Conservation (phyloP, 139 green algal genomes). For the Micractinium sp. region DNA sequence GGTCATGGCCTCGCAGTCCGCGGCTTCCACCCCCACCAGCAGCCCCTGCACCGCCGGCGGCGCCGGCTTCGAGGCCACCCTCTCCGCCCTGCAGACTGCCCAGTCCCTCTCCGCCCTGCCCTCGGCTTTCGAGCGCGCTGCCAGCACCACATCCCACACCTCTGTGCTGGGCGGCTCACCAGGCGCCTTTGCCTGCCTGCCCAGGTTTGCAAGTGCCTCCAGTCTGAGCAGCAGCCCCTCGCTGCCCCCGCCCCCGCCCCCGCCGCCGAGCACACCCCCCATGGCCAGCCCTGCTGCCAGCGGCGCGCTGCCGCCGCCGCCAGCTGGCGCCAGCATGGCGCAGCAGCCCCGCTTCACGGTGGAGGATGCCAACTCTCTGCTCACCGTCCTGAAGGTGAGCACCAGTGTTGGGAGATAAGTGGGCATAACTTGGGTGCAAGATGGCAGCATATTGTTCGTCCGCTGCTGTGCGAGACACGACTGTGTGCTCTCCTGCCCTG, state of each 20-base stretch:
- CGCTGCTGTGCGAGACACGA: too few species aligned
- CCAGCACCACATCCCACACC: not conserved
- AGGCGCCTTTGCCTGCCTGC: not conserved
- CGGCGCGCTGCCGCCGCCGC: too few species aligned
- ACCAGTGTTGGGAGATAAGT: too few species aligned
- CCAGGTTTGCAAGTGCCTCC: not conserved
- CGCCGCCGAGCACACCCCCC: not conserved
- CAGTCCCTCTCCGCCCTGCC: not conserved
- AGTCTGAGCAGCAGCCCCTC: not conserved
- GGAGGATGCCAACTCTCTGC: conserved; percentile 17
- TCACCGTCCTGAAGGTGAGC: not conserved
- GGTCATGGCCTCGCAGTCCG: conserved; percentile 9
- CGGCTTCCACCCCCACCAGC: too few species aligned
- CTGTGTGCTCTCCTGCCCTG: too few species aligned
- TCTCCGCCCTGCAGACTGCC: not conserved
- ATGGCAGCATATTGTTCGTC: too few species aligned
- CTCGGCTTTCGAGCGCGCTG: not conserved
- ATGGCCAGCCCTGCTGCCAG: not conserved
- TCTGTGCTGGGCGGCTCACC: not conserved
- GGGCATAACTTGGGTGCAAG: too few species aligned
- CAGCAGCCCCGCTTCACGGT: not conserved
- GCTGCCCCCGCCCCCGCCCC: not conserved
- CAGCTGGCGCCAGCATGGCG: not conserved
- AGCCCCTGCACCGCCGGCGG: not conserved
- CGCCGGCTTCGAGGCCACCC: not conserved